Conservation (phyloP, 1,284 basidiomycete species). For the Apiotrichum brassicae region DNA sequence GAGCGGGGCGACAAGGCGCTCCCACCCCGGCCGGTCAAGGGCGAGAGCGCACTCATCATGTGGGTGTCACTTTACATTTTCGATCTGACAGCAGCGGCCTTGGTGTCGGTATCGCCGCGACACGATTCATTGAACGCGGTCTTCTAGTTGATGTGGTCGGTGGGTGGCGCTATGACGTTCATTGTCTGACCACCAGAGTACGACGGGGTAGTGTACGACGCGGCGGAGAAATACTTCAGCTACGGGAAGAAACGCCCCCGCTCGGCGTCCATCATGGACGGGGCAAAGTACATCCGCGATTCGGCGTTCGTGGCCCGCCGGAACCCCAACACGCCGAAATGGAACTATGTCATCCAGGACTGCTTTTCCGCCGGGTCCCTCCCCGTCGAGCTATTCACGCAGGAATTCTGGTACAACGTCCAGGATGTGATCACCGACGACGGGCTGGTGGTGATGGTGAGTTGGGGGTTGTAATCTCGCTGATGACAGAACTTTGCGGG, state of each 20-base stretch:
- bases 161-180: slow-evolving; percentile 5
- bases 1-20: slow-evolving; percentile 28
- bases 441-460: slow-evolving; percentile 71
- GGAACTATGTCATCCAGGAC: slow-evolving; percentile 78
- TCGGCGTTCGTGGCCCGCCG: slow-evolving; percentile 27
- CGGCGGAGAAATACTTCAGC: slow-evolving; percentile 69
- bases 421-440: slow-evolving; percentile 60
- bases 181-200: slow-evolving; percentile 63
- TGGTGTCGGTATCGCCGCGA: slow-evolving; percentile 72
- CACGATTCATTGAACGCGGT: slow-evolving; percentile 61
- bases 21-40: neutral
- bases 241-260: slow-evolving; percentile 55
- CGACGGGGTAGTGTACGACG: slow-evolving; percentile 78
- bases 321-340: slow-evolving; percentile 40
- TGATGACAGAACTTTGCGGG: slow-evolving; percentile 64
- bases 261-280: slow-evolving; percentile 67
- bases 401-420: slow-evolving; percentile 71
- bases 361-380: slow-evolving; percentile 85
- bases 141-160: slow-evolving; percentile 49
- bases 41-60: slow-evolving; percentile 31
- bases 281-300: slow-evolving; percentile 57
- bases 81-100: slow-evolving; percentile 60
- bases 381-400: slow-evolving; percentile 71
- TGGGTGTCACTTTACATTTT: slow-evolving; percentile 4
- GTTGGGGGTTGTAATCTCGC: slow-evolving; percentile 30